Conservation (phyloP, 192 early-diverging fungal genomes). For the Umbelopsis sp. region DNA sequence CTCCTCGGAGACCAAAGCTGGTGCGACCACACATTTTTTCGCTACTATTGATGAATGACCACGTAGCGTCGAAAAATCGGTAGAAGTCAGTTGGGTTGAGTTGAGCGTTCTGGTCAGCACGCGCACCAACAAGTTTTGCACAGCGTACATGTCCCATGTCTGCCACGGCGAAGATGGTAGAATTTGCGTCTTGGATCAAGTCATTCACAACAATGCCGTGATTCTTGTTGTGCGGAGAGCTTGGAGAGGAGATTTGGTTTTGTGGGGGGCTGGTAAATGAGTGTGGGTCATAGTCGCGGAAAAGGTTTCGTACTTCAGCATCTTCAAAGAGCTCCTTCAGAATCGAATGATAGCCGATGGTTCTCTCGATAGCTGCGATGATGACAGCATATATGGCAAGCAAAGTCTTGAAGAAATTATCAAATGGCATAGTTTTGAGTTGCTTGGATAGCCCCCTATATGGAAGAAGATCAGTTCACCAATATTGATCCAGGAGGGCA, state of each 20-base stretch:
- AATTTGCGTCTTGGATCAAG: constrained; percentile 68
- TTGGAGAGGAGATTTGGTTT: not conserved
- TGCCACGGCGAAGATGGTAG: constrained; percentile 76
- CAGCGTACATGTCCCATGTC: constrained; percentile 87
- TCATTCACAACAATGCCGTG: constrained; percentile 42
- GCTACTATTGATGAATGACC: constrained; percentile 79
- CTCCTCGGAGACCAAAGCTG: constrained; percentile 90
- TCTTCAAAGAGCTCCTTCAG: constrained; percentile 66
- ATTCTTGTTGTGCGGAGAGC: not conserved
- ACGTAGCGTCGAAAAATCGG: constrained; percentile 75
- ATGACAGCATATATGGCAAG: constrained; percentile 75
- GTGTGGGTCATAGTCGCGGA: not conserved
- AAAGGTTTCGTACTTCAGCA: constrained; percentile 36
- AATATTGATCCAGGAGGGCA: not conserved
- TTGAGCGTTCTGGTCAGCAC: constrained; percentile 88
- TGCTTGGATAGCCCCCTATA: constrained; percentile 61
- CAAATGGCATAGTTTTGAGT: constrained; percentile 79
- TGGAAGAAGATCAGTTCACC: not conserved
- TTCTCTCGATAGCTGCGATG: constrained; percentile 71
- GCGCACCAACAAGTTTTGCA: constrained; percentile 83
- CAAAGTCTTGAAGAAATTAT: constrained; percentile 80
- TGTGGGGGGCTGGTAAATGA: not conserved
- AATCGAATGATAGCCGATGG: constrained; percentile 71
- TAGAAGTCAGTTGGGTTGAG: constrained; percentile 89
- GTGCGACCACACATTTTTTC: constrained; percentile 81